A percentile compares a stretch with the other conserved stretches of the same genome.
phyloP scores from a whole-genome alignment of 352 stramenopile species.

The Thraustotheca clavata region DNA sequence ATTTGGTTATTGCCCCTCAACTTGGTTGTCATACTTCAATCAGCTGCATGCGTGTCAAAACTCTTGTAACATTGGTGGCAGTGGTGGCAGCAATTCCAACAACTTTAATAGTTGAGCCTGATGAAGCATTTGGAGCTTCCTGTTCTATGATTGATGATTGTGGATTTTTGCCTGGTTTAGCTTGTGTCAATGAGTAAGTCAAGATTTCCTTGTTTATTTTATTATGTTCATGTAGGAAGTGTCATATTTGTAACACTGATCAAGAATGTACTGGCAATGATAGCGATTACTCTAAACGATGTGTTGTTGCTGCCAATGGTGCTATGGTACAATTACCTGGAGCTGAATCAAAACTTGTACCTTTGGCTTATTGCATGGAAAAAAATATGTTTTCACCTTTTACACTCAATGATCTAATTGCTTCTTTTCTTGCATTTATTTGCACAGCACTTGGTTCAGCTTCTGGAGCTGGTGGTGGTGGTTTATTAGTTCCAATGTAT shows the following conservation, averaged over 20 bases:
- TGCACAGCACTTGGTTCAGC: conserved; percentile 42
- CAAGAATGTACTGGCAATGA: not conserved
- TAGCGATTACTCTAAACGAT: conserved; percentile 9
- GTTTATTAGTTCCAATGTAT: conserved; percentile 87
- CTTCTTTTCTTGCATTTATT: conserved; percentile 20
- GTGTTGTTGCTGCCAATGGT: not conserved
- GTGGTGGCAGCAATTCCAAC: too few species aligned
- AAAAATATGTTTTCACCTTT: conserved; percentile 20
- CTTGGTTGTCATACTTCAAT: too few species aligned
- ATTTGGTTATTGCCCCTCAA: too few species aligned
- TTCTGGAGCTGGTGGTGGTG: conserved; percentile 60
- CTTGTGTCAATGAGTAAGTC: not conserved
- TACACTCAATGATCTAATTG: conserved; percentile 8
- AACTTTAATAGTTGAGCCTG: conserved; percentile 13
- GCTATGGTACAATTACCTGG: too few species aligned
- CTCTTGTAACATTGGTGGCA: too few species aligned
- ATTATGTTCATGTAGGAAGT: conserved; percentile 3
- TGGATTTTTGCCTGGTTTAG: conserved; percentile 11
- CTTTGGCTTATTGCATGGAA: conserved; percentile 1
- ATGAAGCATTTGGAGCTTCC: conserved; percentile 13
- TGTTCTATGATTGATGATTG: not conserved
- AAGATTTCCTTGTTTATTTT: not conserved
- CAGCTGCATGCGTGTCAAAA: too few species aligned
- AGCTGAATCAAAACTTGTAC: not conserved
- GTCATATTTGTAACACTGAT: not conserved